Evolutionary conservation across 108 stramenopile species (phyloP).

Genomic region (Cyclotella kingstonii): DNA sequence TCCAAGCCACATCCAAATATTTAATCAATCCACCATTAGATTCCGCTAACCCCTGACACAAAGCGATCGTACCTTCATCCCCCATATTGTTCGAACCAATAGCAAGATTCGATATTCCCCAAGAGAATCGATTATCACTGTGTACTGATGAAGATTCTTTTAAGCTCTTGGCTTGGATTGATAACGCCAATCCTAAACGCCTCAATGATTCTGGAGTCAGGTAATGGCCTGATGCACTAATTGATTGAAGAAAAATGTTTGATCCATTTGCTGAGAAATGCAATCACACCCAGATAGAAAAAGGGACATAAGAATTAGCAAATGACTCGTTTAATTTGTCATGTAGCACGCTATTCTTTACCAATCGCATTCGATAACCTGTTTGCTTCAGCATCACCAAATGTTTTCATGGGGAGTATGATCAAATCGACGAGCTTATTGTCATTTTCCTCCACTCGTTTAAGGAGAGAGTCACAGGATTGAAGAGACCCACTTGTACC

Average conservation of each 20-base stretch:
- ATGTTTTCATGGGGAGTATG: slow-evolving; percentile 67
- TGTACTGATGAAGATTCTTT: not conserved
- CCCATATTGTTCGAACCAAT: slow-evolving; percentile 70
- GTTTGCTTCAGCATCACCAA: slow-evolving; percentile 52
- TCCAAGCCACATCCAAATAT: slow-evolving; percentile 62
- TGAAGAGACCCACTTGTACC: slow-evolving; percentile 33
- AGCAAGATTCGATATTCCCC: slow-evolving; percentile 45
- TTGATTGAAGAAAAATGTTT: slow-evolving; percentile 53
- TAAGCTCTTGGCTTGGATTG: slow-evolving; percentile 14
- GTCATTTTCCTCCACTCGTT: slow-evolving; percentile 67
- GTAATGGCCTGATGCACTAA: slow-evolving; percentile 75
- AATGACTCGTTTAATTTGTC: too few relatives aligned
- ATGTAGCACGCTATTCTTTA: too few relatives aligned
- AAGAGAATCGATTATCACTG: not conserved
- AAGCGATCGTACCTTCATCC: slow-evolving; percentile 62
- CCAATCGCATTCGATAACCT: slow-evolving; percentile 50
- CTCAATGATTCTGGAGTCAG: slow-evolving; percentile 48
- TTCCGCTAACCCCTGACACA: slow-evolving; percentile 43
- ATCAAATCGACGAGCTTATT: slow-evolving; percentile 51
- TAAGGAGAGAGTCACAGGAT: slow-evolving; percentile 63
- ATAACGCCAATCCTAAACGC: slow-evolving; percentile 52
- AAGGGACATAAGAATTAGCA: too few relatives aligned
- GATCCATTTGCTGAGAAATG: slow-evolving; percentile 22
- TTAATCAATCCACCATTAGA: slow-evolving; percentile 38
- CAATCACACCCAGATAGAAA: too few relatives aligned